A percentile compares a stretch with the other conserved stretches of the same genome.
Conservation (phyloP, 768 basidiomycete species). For the Naganishia vaughanmartiniae region DNA sequence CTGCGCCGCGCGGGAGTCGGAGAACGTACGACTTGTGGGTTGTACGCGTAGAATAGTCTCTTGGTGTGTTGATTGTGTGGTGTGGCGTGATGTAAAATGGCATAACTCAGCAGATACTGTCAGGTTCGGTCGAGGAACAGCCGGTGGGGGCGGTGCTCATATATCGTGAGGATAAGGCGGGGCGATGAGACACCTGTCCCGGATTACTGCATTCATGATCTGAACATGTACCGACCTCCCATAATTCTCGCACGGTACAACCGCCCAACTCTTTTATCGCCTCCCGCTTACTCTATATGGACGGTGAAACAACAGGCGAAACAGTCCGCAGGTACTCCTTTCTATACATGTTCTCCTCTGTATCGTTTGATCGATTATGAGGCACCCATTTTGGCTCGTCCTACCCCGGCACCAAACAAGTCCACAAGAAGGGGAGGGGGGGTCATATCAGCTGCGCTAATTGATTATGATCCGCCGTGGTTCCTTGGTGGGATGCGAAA, state of each 20-base stretch:
- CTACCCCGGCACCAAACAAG: constrained; percentile 54
- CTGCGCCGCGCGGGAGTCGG: neutral
- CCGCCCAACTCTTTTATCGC: neutral
- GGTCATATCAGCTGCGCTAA: too few relatives aligned
- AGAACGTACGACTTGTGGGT: constrained; percentile 14
- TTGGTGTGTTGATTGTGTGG: neutral
- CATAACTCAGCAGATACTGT: constrained; percentile 23
- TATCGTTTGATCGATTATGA: constrained; percentile 62
- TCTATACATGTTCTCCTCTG: constrained; percentile 66
- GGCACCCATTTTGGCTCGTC: constrained; percentile 91
- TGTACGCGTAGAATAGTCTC: constrained; percentile 17
- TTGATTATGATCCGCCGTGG: too few relatives aligned
- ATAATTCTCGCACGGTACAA: neutral
- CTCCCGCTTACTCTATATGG: neutral
- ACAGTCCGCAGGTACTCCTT: constrained; percentile 56
- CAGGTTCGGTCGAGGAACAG: too few relatives aligned
- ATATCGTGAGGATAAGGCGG: too few relatives aligned
- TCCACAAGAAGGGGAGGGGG: neutral
- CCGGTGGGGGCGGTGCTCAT: too few relatives aligned
- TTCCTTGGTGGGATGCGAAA: too few relatives aligned
- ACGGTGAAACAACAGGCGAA: neutral
- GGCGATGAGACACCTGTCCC: too few relatives aligned
- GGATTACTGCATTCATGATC: too few relatives aligned
- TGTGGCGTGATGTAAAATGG: constrained; percentile 25
- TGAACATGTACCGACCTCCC: too few relatives aligned